Conservation (phyloP, 129 eudicot species). For the Centaurea solstitialis region DNA sequence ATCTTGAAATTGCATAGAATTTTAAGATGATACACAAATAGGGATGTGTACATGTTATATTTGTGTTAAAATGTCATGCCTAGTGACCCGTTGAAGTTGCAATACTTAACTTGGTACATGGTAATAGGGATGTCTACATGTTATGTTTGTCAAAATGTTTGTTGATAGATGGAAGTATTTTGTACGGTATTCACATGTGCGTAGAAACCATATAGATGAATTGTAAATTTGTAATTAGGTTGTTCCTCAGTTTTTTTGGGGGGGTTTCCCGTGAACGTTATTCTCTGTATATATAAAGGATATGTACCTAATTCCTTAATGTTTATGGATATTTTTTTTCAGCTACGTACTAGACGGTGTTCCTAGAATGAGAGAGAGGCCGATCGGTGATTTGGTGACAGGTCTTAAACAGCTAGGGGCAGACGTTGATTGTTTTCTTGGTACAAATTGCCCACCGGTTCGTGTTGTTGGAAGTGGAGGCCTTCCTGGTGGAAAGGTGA, state of each 20-base stretch:
- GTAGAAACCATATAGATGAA: background rate
- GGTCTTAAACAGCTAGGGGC: conserved; percentile 99
- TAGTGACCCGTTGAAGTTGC: background rate
- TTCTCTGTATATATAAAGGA: background rate
- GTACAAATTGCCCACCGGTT: conserved; percentile 97
- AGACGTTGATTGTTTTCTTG: conserved; percentile 88
- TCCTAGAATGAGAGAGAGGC: conserved; percentile 98
- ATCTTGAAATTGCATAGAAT: background rate
- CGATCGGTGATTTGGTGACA: conserved; percentile 89
- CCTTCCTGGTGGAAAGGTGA: conserved; percentile 97
- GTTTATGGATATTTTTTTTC: conserved; percentile 5
- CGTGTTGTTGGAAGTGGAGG: conserved; percentile 88
- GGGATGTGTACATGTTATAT: background rate
- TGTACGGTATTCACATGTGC: too few species aligned
- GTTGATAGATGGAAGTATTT: too few species aligned
- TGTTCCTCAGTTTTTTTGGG: background rate
- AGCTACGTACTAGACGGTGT: conserved; percentile 97
- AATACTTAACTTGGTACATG: too few species aligned
- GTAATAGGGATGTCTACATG: too few species aligned
- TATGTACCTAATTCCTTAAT: background rate
- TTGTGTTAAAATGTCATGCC: background rate
- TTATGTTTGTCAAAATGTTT: too few species aligned
- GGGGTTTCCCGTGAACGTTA: background rate
- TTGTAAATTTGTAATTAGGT: background rate
- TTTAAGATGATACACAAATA: background rate